These are phyloP conservation scores for Chalciporus piperatoides DNA, from an alignment of 1,284 basidiomycete species.

Conservation along the genomic window DNA sequence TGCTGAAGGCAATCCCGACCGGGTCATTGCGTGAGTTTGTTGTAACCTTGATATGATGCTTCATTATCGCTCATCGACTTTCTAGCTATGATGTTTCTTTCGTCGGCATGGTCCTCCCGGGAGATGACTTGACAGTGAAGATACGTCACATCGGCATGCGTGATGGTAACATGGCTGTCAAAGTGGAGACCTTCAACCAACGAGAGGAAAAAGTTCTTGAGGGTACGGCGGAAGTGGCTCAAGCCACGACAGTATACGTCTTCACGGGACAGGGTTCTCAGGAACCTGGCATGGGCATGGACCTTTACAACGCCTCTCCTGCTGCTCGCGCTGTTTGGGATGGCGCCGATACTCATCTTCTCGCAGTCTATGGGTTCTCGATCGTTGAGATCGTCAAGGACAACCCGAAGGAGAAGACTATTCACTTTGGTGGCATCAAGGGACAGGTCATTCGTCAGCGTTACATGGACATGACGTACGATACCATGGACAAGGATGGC, in stretches of 20 bases:
- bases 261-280: constrained; percentile 99
- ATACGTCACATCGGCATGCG: constrained; percentile 91
- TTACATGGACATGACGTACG: constrained; percentile 99
- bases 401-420: constrained; percentile 95
- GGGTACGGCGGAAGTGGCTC: constrained; percentile 90
- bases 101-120: constrained; percentile 97
- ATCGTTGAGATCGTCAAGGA: constrained; percentile 98
- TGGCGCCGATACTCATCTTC: constrained; percentile 89
- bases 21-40: constrained; percentile 74
- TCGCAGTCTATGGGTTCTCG: constrained; percentile 94
- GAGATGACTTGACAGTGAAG: constrained; percentile 84
- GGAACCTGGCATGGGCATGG: constrained; percentile 99
- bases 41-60: background rate
- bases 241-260: constrained; percentile 92
- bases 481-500: constrained; percentile 93
- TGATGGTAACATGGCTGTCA: constrained; percentile 89
- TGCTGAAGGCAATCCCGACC: constrained; percentile 88
- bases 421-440: constrained; percentile 99
- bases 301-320: constrained; percentile 89
- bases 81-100: constrained; percentile 85
- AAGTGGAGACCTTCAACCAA: constrained; percentile 85
- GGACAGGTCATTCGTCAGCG: constrained; percentile 96
- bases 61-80: constrained; percentile 8
- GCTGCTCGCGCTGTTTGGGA: constrained; percentile 98
- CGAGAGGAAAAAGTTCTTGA: constrained; percentile 88